Evolutionary conservation across 169 alveolate species (phyloP).

Genomic region (Babesia microti): DNA sequence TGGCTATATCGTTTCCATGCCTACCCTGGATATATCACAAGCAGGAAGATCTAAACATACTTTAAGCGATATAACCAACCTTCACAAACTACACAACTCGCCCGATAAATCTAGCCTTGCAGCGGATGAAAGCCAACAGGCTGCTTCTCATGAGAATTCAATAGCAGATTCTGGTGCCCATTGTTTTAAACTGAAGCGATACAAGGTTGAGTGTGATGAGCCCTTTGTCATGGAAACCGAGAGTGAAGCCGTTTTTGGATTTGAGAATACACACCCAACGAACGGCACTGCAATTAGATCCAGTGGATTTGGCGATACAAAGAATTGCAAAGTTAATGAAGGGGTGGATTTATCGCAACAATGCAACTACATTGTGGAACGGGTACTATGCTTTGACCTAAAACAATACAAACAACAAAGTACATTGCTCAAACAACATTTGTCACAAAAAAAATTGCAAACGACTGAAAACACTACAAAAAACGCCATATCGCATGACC

Average conservation of each 20-base stretch:
- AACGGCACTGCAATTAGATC: not conserved
- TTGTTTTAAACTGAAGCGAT: too few species aligned
- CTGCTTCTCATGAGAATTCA: too few species aligned
- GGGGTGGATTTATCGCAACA: not conserved
- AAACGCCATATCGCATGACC: slow-evolving; percentile 4
- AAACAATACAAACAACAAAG: not conserved
- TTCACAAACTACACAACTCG: too few species aligned
- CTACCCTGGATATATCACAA: too few species aligned
- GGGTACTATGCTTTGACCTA: not conserved
- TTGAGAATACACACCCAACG: too few species aligned
- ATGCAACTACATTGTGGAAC: not conserved
- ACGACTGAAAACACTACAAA: not conserved
- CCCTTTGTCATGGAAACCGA: too few species aligned
- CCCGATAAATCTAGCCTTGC: not conserved
- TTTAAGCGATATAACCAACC: too few species aligned
- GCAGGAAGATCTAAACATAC: too few species aligned
- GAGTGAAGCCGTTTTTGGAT: too few species aligned
- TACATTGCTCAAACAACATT: not conserved
- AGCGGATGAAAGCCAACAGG: not conserved
- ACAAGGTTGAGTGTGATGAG: too few species aligned
- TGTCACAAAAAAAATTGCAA: too few species aligned
- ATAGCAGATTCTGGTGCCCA: too few species aligned
- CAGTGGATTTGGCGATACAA: not conserved
- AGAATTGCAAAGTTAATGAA: not conserved
- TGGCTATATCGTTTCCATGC: slow-evolving; percentile 6